A percentile compares a stretch with the other conserved stretches of the same genome.
These are phyloP conservation scores for Geotrichum restrictum DNA, from an alignment of 1,139 yeast genomes.

Conservation along the genomic window DNA sequence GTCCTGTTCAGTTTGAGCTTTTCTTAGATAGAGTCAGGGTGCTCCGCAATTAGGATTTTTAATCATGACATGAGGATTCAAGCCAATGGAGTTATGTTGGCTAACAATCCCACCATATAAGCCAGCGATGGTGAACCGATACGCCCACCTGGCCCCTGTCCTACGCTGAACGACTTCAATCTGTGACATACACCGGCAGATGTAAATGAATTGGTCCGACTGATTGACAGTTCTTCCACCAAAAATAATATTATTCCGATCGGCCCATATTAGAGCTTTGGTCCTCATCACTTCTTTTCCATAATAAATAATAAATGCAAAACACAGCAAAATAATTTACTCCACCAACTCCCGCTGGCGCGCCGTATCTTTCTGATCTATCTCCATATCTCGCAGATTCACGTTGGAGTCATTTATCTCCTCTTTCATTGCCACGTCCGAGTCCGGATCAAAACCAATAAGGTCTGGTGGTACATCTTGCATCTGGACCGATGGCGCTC, in stretches of 20 bases:
- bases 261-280: no score
- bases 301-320: slow-evolving; percentile 3
- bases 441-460: slow-evolving; percentile 19
- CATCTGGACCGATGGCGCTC: slow-evolving; percentile 95
- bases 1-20: no score
- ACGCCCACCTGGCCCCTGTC: neutral
- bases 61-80: no score
- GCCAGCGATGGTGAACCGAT: no score
- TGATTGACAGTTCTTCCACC: neutral
- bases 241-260: neutral
- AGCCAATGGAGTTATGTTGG: no score
- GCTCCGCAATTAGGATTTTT: no score
- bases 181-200: neutral
- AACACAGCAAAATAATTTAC: slow-evolving; percentile 1
- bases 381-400: slow-evolving; percentile 22
- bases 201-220: neutral
- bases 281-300: no score
- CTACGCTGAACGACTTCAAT: neutral
- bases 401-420: slow-evolving; percentile 23
- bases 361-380: slow-evolving; percentile 18
- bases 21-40: no score
- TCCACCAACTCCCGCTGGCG: slow-evolving; percentile 20
- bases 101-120: no score
- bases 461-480: slow-evolving; percentile 78
- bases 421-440: slow-evolving; percentile 24